These are phyloP conservation scores for Neophaeococcomyces mojaviensis DNA, from an alignment of 2,329 filamentous ascomycete species.

Conservation along the genomic window DNA sequence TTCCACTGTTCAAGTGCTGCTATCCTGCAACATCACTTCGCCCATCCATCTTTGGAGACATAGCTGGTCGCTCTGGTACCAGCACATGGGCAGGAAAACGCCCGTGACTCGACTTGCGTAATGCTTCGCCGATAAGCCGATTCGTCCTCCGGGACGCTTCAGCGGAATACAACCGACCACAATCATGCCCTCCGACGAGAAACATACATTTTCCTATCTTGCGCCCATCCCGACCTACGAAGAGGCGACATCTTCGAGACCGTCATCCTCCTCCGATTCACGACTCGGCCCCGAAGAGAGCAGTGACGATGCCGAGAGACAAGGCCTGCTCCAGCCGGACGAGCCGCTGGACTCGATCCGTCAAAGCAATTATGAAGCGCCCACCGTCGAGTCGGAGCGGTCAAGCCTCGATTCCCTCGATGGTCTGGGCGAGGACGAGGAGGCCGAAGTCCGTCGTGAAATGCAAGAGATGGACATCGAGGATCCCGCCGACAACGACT, in stretches of 20 bases:
- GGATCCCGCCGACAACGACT: slow-evolving; percentile 45
- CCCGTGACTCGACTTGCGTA: background rate
- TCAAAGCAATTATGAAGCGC: slow-evolving; percentile 61
- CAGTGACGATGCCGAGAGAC: slow-evolving; percentile 66
- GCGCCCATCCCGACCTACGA: slow-evolving; percentile 73
- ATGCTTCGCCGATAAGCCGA: background rate
- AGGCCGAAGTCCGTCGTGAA: slow-evolving; percentile 64
- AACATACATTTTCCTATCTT: slow-evolving; percentile 7
- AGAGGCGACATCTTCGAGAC: slow-evolving; percentile 61
- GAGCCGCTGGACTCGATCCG: slow-evolving; percentile 31
- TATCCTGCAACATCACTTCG: background rate
- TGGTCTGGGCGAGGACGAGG: slow-evolving; percentile 48
- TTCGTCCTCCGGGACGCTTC: background rate
- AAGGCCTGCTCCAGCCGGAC: slow-evolving; percentile 58
- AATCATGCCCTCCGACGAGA: slow-evolving; percentile 5
- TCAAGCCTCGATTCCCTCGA: slow-evolving; percentile 50
- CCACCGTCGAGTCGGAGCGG: slow-evolving; percentile 76
- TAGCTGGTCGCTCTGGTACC: too few relatives aligned
- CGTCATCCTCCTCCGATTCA: slow-evolving; percentile 43
- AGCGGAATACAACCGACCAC: background rate
- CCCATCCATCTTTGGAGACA: background rate
- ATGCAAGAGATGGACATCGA: slow-evolving; percentile 85
- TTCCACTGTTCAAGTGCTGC: background rate
- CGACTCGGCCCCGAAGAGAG: slow-evolving; percentile 50
- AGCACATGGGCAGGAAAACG: too few relatives aligned